Evolutionary conservation across 257 asterid species (phyloP).

Genomic region (Vinca minor): DNA sequence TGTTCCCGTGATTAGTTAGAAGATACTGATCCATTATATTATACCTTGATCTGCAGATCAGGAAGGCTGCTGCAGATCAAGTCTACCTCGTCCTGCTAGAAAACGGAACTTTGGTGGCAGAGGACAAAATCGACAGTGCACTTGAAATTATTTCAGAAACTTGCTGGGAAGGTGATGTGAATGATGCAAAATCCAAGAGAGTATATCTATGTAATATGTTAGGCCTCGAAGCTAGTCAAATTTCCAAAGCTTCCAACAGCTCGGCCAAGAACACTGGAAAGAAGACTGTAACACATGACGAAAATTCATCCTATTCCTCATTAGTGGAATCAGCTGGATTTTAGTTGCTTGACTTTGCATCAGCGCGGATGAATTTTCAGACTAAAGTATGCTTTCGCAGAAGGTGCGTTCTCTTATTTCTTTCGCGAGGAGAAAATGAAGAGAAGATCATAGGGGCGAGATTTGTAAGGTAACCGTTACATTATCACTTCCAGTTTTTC

Average conservation of each 20-base stretch:
- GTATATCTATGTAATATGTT: constrained; percentile 45
- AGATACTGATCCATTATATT: background rate
- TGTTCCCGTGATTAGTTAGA: too few species aligned
- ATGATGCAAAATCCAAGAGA: constrained; percentile 65
- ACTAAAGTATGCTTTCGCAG: too few species aligned
- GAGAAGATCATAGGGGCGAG: background rate
- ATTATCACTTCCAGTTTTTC: background rate
- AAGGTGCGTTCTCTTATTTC: too few species aligned
- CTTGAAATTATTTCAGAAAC: constrained; percentile 69
- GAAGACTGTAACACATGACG: constrained; percentile 38
- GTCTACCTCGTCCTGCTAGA: constrained; percentile 66
- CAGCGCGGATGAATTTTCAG: too few species aligned
- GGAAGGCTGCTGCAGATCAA: constrained; percentile 80
- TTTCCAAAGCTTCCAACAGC: constrained; percentile 16
- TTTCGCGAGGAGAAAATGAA: background rate
- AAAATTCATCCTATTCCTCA: constrained; percentile 75
- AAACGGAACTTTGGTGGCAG: constrained; percentile 50
- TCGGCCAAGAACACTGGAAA: constrained; percentile 22
- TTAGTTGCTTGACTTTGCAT: constrained; percentile 18
- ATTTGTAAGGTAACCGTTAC: too few species aligned
- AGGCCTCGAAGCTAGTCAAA: constrained; percentile 34
- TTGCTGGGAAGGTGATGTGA: constrained; percentile 86
- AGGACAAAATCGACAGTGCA: constrained; percentile 53
- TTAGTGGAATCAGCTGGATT: constrained; percentile 90
- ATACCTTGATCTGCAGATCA: constrained; percentile 40